These are phyloP conservation scores for Amanita molliuscula DNA, from an alignment of 768 basidiomycete species.

Conservation along the genomic window DNA sequence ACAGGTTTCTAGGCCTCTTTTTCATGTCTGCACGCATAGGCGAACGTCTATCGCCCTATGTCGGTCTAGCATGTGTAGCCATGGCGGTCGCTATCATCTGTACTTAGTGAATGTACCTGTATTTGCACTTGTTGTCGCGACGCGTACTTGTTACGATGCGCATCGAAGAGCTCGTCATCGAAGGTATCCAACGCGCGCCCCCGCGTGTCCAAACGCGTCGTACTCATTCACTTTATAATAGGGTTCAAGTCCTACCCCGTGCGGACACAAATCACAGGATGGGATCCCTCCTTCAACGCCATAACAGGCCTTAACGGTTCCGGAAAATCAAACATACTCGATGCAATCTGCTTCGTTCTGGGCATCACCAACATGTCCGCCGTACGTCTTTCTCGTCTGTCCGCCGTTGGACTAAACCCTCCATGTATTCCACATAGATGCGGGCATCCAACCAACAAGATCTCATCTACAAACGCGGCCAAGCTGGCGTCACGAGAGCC, in stretches of 20 bases:
- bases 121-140: conserved; percentile 5
- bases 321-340: conserved; percentile 98
- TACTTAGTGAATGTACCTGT: too few relatives aligned
- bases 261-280: conserved; percentile 89
- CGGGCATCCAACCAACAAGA: conserved; percentile 94
- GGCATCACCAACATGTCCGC: conserved; percentile 97
- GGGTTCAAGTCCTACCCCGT: conserved; percentile 99
- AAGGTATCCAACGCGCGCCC: conserved; percentile 37
- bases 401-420: conserved; percentile 7
- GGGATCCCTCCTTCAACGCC: conserved; percentile 98
- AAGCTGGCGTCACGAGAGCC: conserved; percentile 94
- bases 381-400: conserved; percentile 29
- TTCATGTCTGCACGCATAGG: conserved; percentile 97
- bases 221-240: conserved; percentile 15
- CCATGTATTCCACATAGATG: conserved; percentile 68
- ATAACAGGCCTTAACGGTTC: conserved; percentile 95
- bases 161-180: conserved; percentile 91
- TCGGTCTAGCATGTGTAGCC: conserved; percentile 81
- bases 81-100: conserved; percentile 85
- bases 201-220: neutral
- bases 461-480: conserved; percentile 97
- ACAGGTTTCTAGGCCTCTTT: conserved; percentile 82
- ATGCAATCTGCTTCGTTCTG: conserved; percentile 97
- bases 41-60: conserved; percentile 96
- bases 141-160: conserved; percentile 42